Conservation (phyloP, 768 basidiomycete genomes). For the Lyophyllum atratum region DNA sequence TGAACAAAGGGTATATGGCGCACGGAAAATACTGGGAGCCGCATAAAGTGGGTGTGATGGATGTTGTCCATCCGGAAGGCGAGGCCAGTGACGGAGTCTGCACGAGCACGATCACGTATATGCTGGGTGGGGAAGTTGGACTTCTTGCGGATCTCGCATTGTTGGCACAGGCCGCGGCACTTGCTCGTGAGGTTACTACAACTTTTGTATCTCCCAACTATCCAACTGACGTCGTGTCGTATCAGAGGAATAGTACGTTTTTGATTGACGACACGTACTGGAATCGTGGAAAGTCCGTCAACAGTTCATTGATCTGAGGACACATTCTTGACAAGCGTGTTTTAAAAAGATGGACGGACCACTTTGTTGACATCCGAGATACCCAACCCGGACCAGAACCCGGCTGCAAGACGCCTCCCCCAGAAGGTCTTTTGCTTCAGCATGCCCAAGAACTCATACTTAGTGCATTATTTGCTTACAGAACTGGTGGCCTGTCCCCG, state of each 20-base stretch:
- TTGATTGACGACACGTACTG: constrained; percentile 71
- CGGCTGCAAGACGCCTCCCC: constrained; percentile 60
- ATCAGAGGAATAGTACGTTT: constrained; percentile 63
- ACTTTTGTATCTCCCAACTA: background rate
- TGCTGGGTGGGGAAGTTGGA: constrained; percentile 68
- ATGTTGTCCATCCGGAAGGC: constrained; percentile 35
- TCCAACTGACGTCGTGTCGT: background rate
- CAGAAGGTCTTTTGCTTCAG: constrained; percentile 48
- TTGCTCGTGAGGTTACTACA: constrained; percentile 61
- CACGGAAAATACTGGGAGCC: constrained; percentile 56
- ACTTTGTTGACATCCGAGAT: constrained; percentile 56
- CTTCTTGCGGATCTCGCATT: constrained; percentile 66
- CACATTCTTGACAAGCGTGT: background rate
- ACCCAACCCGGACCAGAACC: constrained; percentile 66
- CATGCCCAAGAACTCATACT: background rate
- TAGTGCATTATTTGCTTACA: constrained; percentile 22
- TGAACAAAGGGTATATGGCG: constrained; percentile 46
- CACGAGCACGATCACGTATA: constrained; percentile 68
- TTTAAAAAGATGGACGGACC: constrained; percentile 58
- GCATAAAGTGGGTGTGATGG: constrained; percentile 30
- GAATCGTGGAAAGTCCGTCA: constrained; percentile 68
- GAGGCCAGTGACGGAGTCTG: constrained; percentile 35
- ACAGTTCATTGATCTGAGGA: background rate
- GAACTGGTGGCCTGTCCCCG: constrained; percentile 77
- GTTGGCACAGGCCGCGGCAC: constrained; percentile 65